Base-by-base conservation (phyloP, 371 early-diverging fungal genomes). In the Zychaea mexicana region DNA sequence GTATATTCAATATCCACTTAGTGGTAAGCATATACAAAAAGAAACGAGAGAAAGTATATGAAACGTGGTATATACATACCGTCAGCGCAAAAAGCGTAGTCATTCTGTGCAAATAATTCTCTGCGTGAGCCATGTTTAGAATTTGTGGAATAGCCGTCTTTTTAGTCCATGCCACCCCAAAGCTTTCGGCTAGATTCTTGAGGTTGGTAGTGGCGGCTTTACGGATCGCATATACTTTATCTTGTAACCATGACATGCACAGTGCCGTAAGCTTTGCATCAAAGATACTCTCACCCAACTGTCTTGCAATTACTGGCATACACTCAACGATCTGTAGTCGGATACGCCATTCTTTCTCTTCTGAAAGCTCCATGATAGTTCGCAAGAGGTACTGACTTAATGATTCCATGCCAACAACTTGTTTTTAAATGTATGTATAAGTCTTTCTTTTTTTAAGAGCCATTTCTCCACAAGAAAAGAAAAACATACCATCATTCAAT, bases 301-400 rank as follows among this genome's bases (percentile, higher is more conserved):
- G 98, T 46, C 87, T 90, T n/a, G 98, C 96, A 66, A 99, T 86
- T 38, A 98, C 82, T 13, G 99, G 99, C 66, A 97, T 96, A 72
- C 97, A 96, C 69, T 98, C 97, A 74, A 99, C 98, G 69, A 99
- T 98, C 1, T 97, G 98, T 71, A 96, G 78, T 27, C 99, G 94
- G 46, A 98, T 97, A 54, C 99, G 92, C 99, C 99, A 99, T 72
- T 98, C 97, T 82, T 96, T 97, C 76, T 99, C 99, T 82, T 98
- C 98, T 17, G 98, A 96, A 27, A 99, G 84, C 73, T 98, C 98
- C 31, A 99, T 92, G 71, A 99, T 97, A 13, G 99, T 98, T 7
- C 98, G 98, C 60, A 99, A 80, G 52, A 99, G 86, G 4, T 96
- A 96, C 71, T 97, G 96, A 21, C 98, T 96, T 31, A 99, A 85